Evolutionary conservation across 192 early-diverging fungal genomes (phyloP).

Genomic region (Podila minutissima): DNA sequence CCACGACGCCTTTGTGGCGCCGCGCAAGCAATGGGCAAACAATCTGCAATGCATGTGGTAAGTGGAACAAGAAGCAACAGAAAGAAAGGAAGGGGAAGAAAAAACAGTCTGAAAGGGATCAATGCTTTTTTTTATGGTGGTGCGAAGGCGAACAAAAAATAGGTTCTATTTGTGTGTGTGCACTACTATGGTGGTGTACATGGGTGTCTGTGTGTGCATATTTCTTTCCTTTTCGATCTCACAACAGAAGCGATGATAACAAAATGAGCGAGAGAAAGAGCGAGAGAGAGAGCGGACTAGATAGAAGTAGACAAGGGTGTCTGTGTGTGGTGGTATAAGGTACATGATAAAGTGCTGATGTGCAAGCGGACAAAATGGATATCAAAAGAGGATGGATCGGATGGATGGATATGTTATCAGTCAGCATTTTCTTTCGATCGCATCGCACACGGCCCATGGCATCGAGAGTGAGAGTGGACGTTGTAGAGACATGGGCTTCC

Average conservation of each 20-base stretch:
- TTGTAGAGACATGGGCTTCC: too few species aligned
- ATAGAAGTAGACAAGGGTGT: not conserved
- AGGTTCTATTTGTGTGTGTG: not conserved
- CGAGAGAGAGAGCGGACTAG: not conserved
- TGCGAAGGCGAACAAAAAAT: not conserved
- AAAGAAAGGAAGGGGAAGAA: too few species aligned
- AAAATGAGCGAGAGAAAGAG: not conserved
- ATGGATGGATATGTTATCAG: too few species aligned
- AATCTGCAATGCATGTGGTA: conserved; percentile 97
- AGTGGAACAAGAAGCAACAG: conserved; percentile 48
- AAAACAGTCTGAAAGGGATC: too few species aligned
- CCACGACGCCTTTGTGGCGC: conserved; percentile 93
- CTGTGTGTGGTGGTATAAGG: not conserved
- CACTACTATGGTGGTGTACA: too few species aligned
- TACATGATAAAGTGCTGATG: not conserved
- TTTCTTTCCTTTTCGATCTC: not conserved
- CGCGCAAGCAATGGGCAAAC: conserved; percentile 85
- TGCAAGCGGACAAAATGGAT: too few species aligned
- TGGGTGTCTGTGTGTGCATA: too few species aligned
- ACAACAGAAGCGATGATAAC: not conserved
- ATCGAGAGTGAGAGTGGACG: too few species aligned
- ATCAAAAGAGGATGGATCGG: too few species aligned
- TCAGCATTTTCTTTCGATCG: too few species aligned
- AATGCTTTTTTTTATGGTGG: not conserved
- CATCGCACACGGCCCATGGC: too few species aligned